Base-by-base conservation (phyloP, 345 rosid genomes). In the Microcos paniculata region DNA sequence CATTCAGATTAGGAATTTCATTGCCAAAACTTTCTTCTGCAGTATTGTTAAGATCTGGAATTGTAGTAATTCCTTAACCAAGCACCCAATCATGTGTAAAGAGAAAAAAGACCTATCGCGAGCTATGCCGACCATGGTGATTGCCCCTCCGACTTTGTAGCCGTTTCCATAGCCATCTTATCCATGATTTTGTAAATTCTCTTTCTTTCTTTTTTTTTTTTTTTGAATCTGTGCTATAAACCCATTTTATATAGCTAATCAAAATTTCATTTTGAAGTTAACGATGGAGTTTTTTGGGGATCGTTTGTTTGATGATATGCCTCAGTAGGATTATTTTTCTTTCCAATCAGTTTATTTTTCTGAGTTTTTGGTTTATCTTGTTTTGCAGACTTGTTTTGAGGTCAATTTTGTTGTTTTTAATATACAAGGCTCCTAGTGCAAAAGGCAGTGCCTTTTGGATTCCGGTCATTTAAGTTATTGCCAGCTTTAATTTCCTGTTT, bases 101-200 rank as follows among this genome's bases (percentile, higher is more conserved):
- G n/a, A n/a, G n/a, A n/a, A n/a, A n/a, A n/a, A 33, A 71, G 35
- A 51, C 70, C 51, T 24, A 90, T 87, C 91, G 83, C 84, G 62
- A 57, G 79, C 79, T 89, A 96, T 70, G 93, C 88, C 16, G 42
- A 33, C 52, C 53, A n/a, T 62, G 97, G 97, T 48, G 98, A 96
- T 79, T 94, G 97, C 57, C 94, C 97, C 79, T 85, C 85, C 78
- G 97, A 94, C 83, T 94, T 90, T 88, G 68, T 90, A 15, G 97
- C 92, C 76, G 68, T 94, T 52, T 74, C 85, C 64, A 76, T 89
- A 26, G 91, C 98, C 23, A 43, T 74, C 4, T 75, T 91, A 74
- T 83, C 90, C 82, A 72, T 92, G 77, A 28, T 90, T 74, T 69
- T 92, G 98, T 92, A 80, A 62, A 86, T 78, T 76, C 8, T 26